Evolutionary conservation across 2,329 filamentous ascomycete species (phyloP), one percentile per base, ranked within the genome.

Genomic region (Fusarium annulatum): DNA sequence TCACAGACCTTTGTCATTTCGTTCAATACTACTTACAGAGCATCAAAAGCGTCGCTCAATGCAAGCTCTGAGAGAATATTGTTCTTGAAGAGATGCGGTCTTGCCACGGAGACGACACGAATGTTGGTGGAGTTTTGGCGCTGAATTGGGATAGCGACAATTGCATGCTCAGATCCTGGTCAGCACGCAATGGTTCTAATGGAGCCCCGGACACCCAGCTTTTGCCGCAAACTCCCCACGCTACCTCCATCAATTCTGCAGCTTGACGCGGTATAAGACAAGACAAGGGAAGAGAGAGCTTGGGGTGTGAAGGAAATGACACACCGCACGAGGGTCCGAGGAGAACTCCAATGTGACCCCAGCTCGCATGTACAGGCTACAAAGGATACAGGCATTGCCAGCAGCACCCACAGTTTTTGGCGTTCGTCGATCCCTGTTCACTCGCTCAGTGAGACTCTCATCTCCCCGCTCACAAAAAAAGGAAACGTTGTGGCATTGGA

Each of bases 131-230:
- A 56, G 67, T 62, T 61, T 57, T 52, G 52, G 67, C 69, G 71
- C 41, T 64, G 61, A 36, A 64, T 64, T 60, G 61, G 61, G 28
- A 69, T 64, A 64, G 73, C 26, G 49, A 77, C 67, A 63, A 78
- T 78, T 69, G 53, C 76, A 78, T 78, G 75, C 74, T 78, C 60
- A 65, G 43, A 78, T 77, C 77, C 77, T 73, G 61, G 76, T 72
- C 77, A 78, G 76, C 77, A 78, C 77, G 77, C 77, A 78, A 78
- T 67, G 51, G 49, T 43, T 66, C 59, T 69, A 65, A 69, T 53
- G 67, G 64, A 57, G 39, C 52, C 48, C 48, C 33, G n/a, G 26
- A 18, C 30, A 19, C 43, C 61, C 48, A 69, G 39, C 57, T 55
- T 67, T 66, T 67, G 53, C 65, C 65, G 41, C 64, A 55, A 60